Evolutionary conservation across 2,329 filamentous ascomycete genomes (phyloP), one percentile per base, ranked within the genome.

Genomic region (Teratosphaeria zuluensis): DNA sequence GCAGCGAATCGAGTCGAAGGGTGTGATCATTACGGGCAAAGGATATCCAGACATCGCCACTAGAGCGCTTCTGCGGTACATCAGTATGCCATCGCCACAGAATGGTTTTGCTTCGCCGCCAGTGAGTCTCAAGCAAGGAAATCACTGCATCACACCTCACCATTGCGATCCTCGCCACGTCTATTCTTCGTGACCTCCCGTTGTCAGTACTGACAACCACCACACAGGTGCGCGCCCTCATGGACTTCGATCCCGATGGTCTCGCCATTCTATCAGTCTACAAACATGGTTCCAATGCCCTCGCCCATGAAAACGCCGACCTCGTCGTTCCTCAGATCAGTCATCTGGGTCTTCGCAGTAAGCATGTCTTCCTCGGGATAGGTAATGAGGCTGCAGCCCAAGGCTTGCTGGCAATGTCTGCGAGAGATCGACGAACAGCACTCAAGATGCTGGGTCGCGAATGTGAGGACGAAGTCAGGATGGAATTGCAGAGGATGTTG

Each of bases 11-110:
- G 75, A 76, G 1, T 80, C 81, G 0, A 74, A 77, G n/a, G 86
- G 88, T 0, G 73, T 89, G n/a, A 69, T 90, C 0, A 66, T 92
- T 24, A 92, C 89, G 3, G 89, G 84, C 0, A 94, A 92, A 77
- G 90, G 90, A 1, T 94, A 90, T 67, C 89, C 90, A 0, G 90
- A 94, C 65, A 75, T 92, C 54, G 79, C 81, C 1, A 90, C 88
- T 0, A 78, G 87, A 7, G 78, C 79, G 16, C 85, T 92, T 56
- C 74, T 92, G 1, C 77, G 79, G 51, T 69, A 77, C 12, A 57
- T 90, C 1, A 78, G 81, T 42, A 69, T 65, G 0, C 71, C 70
- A 8, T 75, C 74, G 21, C 80, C 81, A 0, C 68, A 72, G 0
- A 71, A 87, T 24, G 65, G 64, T 42, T 71, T 71, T 33, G 56